Conservation (phyloP, 192 early-diverging fungal genomes). For the Podila verticillata region DNA sequence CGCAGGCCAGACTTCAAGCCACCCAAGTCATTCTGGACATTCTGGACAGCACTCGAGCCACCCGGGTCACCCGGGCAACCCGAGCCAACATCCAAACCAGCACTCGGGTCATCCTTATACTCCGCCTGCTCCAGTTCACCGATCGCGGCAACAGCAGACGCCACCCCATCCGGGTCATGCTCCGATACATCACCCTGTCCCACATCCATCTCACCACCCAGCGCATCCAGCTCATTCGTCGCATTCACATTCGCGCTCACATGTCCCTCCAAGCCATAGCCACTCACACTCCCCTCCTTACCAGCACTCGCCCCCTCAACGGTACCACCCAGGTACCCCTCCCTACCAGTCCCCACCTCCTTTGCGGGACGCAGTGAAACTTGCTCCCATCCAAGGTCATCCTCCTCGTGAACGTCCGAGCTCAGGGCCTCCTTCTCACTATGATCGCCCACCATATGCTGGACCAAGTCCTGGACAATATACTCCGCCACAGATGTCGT, state of each 20-base stretch:
- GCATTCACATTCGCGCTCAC: too few relatives aligned
- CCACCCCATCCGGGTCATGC: not conserved
- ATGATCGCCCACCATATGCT: not conserved
- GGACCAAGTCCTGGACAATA: not conserved
- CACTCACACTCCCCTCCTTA: not conserved
- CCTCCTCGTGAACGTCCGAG: not conserved
- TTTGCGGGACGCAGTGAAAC: not conserved
- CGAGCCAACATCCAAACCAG: not conserved
- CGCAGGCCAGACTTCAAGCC: too few relatives aligned
- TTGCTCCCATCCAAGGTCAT: not conserved
- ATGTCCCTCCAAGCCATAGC: too few relatives aligned
- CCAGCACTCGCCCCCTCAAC: not conserved
- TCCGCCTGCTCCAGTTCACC: not conserved
- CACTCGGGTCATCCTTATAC: too few relatives aligned
- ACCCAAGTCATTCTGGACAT: not conserved
- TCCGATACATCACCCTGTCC: not conserved
- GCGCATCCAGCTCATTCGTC: too few relatives aligned
- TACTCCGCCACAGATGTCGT: not conserved
- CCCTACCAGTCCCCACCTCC: not conserved
- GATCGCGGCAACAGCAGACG: slow-evolving; percentile 1
- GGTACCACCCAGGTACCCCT: not conserved
- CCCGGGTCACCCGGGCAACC: not conserved
- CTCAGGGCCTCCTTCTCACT: not conserved
- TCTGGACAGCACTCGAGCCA: not conserved
- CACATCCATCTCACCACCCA: not conserved